phyloP scores from a whole-genome alignment of 2,329 filamentous ascomycete species.

The Alternaria conjuncta region DNA sequence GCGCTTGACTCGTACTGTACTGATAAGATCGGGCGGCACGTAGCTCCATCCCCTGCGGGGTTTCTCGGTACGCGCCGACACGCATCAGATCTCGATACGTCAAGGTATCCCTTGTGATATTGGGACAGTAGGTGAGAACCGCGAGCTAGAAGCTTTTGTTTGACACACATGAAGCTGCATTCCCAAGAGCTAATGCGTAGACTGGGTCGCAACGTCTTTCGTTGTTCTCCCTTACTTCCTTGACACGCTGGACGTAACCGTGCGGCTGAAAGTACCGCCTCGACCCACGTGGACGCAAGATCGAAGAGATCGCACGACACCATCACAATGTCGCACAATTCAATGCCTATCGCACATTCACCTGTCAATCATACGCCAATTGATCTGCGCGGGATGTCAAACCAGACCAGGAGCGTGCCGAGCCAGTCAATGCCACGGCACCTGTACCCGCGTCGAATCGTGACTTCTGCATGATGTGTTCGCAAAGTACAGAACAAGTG shows the following conservation, averaged over 20 bases:
- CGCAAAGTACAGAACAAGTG: neutral
- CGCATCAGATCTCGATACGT: constrained; percentile 1
- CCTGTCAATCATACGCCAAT: neutral
- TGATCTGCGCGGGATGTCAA: neutral
- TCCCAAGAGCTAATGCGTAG: neutral
- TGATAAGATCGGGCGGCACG: neutral
- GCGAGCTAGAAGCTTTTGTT: neutral
- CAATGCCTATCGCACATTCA: neutral
- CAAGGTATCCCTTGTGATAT: neutral
- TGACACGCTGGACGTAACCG: neutral
- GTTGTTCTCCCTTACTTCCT: neutral
- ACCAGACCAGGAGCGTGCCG: neutral
- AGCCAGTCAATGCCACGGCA: neutral
- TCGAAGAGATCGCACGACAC: neutral
- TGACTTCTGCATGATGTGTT: neutral
- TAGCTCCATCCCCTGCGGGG: constrained; percentile 4
- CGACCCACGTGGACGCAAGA: neutral
- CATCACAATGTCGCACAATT: neutral
- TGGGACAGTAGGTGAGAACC: neutral
- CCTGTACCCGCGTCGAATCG: neutral
- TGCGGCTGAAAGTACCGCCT: neutral
- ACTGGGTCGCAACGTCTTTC: neutral
- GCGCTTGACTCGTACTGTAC: neutral
- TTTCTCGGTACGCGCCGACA: constrained; percentile 9
- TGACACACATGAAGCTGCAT: neutral